These are phyloP conservation scores for Colletotrichum sp. DNA, from an alignment of 2,329 filamentous ascomycete genomes.

Conservation along the genomic window DNA sequence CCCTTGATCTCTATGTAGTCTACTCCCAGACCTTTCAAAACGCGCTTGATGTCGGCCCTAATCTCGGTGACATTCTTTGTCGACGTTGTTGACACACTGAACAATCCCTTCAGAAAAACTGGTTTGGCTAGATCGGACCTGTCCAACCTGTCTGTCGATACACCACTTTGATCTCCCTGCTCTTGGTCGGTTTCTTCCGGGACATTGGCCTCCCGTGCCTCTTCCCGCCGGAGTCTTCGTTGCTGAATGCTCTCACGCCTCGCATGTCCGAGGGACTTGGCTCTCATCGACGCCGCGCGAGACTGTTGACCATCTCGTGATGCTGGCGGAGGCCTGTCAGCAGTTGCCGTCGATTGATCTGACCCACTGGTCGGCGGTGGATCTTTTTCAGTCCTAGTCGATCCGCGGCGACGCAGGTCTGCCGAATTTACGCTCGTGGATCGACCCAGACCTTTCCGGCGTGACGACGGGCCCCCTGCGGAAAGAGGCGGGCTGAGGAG, in stretches of 20 bases:
- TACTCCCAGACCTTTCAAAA: conserved; percentile 86
- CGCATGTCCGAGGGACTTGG: conserved; percentile 89
- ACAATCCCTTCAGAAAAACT: conserved; percentile 93
- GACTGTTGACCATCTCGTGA: conserved; percentile 57
- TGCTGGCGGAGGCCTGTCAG: conserved; percentile 56
- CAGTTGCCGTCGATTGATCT: conserved; percentile 71
- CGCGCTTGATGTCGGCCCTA: conserved; percentile 86
- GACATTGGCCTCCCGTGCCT: conserved; percentile 76
- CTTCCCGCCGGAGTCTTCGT: conserved; percentile 76
- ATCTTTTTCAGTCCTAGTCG: conserved; percentile 59
- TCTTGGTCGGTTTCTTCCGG: conserved; percentile 82
- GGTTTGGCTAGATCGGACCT: conserved; percentile 87
- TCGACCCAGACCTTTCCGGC: conserved; percentile 75
- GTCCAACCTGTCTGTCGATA: conserved; percentile 65
- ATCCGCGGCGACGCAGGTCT: conserved; percentile 72
- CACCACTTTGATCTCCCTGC: conserved; percentile 64
- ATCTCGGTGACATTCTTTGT: conserved; percentile 89
- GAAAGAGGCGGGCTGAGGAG: conserved; percentile 76
- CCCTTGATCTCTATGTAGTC: conserved; percentile 92
- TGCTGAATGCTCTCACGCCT: conserved; percentile 92
- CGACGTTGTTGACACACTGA: conserved; percentile 96
- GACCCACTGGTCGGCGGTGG: conserved; percentile 79
- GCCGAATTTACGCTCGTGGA: conserved; percentile 93
- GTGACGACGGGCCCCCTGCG: conserved; percentile 62
- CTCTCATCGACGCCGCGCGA: conserved; percentile 70